A percentile compares a stretch with the other conserved stretches of the same genome.
Conservation (phyloP, 306 rosid species). For the Dalbergia cultrata region DNA sequence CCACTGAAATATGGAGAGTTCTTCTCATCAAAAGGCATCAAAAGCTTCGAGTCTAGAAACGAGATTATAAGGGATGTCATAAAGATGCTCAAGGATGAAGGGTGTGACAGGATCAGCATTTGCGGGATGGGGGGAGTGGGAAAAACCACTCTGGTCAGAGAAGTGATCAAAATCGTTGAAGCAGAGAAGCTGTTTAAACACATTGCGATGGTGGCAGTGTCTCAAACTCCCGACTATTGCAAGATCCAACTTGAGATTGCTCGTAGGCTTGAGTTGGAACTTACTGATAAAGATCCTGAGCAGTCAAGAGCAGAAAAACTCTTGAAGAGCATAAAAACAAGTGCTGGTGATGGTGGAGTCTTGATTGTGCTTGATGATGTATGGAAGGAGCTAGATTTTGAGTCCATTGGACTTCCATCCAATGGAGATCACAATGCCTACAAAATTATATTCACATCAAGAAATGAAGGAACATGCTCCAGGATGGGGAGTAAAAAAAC, state of each 20-base stretch:
- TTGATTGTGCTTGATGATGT: conserved; percentile 58
- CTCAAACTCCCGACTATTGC: conserved; percentile 1
- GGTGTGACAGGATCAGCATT: conserved; percentile 1
- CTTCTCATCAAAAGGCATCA: conserved; percentile 16
- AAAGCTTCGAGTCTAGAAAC: conserved; percentile 28
- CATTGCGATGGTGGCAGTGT: conserved; percentile 35
- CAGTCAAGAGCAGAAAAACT: background rate
- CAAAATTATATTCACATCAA: conserved; percentile 51
- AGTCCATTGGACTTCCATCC: conserved; percentile 41
- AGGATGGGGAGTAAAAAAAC: conserved; percentile 32
- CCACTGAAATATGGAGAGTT: conserved; percentile 19
- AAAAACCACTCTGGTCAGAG: conserved; percentile 42
- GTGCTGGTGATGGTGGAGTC: background rate
- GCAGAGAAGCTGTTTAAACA: conserved; percentile 10
- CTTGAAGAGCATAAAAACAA: background rate
- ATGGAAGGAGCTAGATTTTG: conserved; percentile 46
- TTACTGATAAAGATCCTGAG: background rate
- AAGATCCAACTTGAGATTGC: conserved; percentile 45
- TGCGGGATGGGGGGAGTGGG: conserved; percentile 56
- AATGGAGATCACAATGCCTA: conserved; percentile 15
- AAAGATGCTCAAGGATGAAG: conserved; percentile 16
- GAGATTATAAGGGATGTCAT: background rate
- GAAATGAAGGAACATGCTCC: conserved; percentile 29
- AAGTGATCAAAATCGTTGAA: conserved; percentile 14
- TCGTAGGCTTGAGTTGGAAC: background rate